A percentile compares a stretch with the other conserved stretches of the same genome.
Conservation (phyloP, 1,284 basidiomycete genomes). For the Ustilago vetiveriae region DNA sequence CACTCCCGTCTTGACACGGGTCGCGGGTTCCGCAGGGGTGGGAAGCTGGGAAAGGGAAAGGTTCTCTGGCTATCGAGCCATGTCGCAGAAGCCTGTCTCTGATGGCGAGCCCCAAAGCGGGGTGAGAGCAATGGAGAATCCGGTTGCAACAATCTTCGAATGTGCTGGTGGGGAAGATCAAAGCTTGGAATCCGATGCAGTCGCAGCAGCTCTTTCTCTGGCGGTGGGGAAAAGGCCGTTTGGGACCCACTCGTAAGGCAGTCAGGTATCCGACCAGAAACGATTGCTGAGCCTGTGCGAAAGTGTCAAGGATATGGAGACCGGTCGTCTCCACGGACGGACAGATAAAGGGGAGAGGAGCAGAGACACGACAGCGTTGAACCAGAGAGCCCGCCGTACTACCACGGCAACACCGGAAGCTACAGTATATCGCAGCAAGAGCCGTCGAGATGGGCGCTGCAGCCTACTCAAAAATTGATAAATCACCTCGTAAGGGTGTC, state of each 20-base stretch:
- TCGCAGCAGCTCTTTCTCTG: too few relatives aligned
- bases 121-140: too few relatives aligned
- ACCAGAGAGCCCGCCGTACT: neutral
- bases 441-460: too few relatives aligned
- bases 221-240: neutral
- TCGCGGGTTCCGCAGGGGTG: slow-evolving; percentile 3
- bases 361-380: neutral
- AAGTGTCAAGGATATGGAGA: too few relatives aligned
- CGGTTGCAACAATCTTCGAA: too few relatives aligned
- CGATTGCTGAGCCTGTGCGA: too few relatives aligned
- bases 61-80: slow-evolving; percentile 6
- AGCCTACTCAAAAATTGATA: neutral
- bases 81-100: slow-evolving; percentile 4
- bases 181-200: too few relatives aligned
- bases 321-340: neutral
- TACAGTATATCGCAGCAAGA: neutral
- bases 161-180: too few relatives aligned
- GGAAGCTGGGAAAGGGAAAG: neutral
- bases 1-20: neutral
- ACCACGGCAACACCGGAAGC: too few relatives aligned
- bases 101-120: too few relatives aligned
- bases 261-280: too few relatives aligned
- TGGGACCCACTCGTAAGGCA: neutral
- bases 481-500: neutral
- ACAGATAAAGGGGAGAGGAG: neutral